Conservation (phyloP, 2,329 filamentous ascomycete genomes). For the Diaporthe aspalathi region DNA sequence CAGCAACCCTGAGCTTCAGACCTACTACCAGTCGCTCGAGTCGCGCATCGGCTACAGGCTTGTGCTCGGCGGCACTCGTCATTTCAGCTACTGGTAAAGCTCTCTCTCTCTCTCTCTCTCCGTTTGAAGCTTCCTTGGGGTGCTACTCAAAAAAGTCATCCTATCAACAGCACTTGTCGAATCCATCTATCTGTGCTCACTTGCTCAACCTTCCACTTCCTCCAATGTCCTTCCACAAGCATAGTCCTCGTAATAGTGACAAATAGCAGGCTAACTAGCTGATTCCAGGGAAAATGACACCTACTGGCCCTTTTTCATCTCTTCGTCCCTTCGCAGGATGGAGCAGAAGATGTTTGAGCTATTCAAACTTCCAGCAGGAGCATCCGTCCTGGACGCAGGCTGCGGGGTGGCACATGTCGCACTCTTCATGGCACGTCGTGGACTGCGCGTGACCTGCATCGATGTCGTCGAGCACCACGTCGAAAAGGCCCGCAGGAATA, state of each 20-base stretch:
- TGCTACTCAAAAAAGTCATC: no score
- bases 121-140: no score
- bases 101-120: no score
- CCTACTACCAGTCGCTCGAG: constrained; percentile 60
- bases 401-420: constrained; percentile 63
- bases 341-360: constrained; percentile 59
- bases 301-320: constrained; percentile 61
- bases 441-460: constrained; percentile 56
- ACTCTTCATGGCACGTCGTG: constrained; percentile 56
- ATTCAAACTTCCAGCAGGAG: constrained; percentile 52
- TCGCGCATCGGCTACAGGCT: constrained; percentile 57
- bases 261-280: no score
- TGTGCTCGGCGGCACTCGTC: constrained; percentile 59
- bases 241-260: no score
- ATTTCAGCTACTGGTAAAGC: constrained; percentile 63
- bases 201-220: no score
- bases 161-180: no score
- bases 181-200: no score
- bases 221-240: no score
- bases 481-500: constrained; percentile 54
- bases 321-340: constrained; percentile 57
- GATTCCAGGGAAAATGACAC: constrained; percentile 50
- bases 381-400: constrained; percentile 63
- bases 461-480: constrained; percentile 63
- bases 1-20: constrained; percentile 53